phyloP scores from a whole-genome alignment of 345 rosid genomes.

The Rhizophora apiculata region DNA sequence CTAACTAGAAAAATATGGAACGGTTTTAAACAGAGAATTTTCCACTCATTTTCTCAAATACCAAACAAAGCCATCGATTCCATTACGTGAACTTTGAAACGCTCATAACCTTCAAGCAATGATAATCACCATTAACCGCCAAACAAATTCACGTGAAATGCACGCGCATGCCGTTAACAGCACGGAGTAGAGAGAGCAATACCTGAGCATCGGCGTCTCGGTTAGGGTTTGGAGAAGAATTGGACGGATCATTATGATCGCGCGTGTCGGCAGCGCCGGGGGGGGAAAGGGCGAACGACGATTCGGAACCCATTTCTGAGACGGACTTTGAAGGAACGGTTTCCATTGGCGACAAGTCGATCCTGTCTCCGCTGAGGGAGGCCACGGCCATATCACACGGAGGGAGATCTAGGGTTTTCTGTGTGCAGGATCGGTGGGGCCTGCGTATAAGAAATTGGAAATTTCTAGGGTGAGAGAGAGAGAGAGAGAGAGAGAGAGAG shows the following conservation, averaged over 20 bases:
- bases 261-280: constrained; percentile 41
- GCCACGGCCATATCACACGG: constrained; percentile 42
- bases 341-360: constrained; percentile 34
- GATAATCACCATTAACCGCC: neutral
- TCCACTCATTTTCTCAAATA: too few relatives aligned
- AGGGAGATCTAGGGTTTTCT: constrained; percentile 13
- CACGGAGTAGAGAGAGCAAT: neutral
- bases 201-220: constrained; percentile 60
- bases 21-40: too few relatives aligned
- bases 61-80: too few relatives aligned
- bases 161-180: neutral
- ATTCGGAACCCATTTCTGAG: constrained; percentile 39
- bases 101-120: too few relatives aligned
- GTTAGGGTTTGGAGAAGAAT: constrained; percentile 44
- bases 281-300: constrained; percentile 30
- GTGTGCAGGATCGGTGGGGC: neutral
- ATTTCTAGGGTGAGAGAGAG: neutral
- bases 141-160: neutral
- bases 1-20: too few relatives aligned
- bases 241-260: constrained; percentile 49
- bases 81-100: too few relatives aligned
- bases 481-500: too few relatives aligned
- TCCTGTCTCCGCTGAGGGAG: constrained; percentile 35
- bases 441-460: neutral
- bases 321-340: constrained; percentile 30